Percentiles rank a stretch among this genome's conserved stretches.
Evolutionary conservation across 2,329 filamentous ascomycete species (phyloP).

Genomic region (Ophiostoma novo-ulmi): DNA sequence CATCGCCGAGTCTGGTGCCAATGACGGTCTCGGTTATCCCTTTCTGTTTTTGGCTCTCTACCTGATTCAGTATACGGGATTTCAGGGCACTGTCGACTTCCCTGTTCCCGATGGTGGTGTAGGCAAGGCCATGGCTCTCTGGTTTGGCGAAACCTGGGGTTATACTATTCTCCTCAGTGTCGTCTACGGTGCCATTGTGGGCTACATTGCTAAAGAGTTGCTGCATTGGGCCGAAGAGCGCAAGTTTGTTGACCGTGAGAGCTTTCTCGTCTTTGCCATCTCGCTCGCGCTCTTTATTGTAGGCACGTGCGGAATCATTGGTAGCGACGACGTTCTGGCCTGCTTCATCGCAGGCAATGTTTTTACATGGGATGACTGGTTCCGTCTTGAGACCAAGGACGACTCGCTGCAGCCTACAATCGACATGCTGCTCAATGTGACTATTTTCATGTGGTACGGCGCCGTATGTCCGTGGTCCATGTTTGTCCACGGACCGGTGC

Average conservation of each 20-base stretch:
- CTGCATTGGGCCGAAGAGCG: conserved; percentile 79
- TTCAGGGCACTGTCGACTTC: conserved; percentile 48
- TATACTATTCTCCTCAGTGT: conserved; percentile 78
- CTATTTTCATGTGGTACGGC: conserved; percentile 87
- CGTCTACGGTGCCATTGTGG: conserved; percentile 69
- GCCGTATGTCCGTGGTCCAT: conserved; percentile 74
- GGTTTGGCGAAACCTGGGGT: conserved; percentile 80
- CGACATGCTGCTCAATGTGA: conserved; percentile 87
- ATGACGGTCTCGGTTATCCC: conserved; percentile 84
- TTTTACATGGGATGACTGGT: conserved; percentile 94
- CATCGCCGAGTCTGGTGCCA: conserved; percentile 77
- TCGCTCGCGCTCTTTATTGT: conserved; percentile 80
- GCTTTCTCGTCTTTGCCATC: conserved; percentile 81
- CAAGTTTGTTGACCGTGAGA: conserved; percentile 79
- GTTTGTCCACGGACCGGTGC: conserved; percentile 62
- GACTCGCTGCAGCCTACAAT: conserved; percentile 92
- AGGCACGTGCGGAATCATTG: conserved; percentile 80
- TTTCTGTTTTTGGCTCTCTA: conserved; percentile 84
- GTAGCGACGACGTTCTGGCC: conserved; percentile 82
- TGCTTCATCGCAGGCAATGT: conserved; percentile 89
- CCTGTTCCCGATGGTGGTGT: conserved; percentile 50
- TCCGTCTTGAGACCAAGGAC: conserved; percentile 79
- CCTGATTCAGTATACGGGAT: conserved; percentile 68
- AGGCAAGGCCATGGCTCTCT: conserved; percentile 65
- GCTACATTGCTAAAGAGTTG: conserved; percentile 75